phyloP scores from a whole-genome alignment of 2,329 filamentous ascomycete species.

The Rachicladosporium sp. region DNA sequence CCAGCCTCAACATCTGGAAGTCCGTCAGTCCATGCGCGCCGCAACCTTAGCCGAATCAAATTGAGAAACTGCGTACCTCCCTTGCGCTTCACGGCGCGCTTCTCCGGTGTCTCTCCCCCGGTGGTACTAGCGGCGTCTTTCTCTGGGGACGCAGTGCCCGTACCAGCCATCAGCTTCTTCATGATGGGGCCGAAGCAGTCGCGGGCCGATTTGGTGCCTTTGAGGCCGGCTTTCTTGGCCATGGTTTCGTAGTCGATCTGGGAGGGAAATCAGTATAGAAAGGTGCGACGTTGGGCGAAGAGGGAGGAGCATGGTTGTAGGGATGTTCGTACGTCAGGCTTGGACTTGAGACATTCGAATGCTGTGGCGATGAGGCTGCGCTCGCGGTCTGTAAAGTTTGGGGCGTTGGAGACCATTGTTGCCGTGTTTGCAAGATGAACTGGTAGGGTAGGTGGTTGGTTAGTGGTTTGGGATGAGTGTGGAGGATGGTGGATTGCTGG shows the following conservation, averaged over 20 bases:
- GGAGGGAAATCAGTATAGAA: neutral
- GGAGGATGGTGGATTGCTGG: too few species aligned
- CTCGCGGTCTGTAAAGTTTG: constrained; percentile 1
- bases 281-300: neutral
- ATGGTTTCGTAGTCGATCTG: constrained; percentile 4
- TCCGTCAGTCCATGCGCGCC: too few species aligned
- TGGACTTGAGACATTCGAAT: constrained; percentile 1
- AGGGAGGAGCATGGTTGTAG: neutral
- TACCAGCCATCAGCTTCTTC: constrained; percentile 2
- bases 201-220: constrained; percentile 4
- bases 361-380: constrained; percentile 1
- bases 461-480: too few species aligned
- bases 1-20: neutral
- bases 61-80: too few species aligned
- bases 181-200: constrained; percentile 1
- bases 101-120: too few species aligned
- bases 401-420: too few species aligned
- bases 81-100: too few species aligned
- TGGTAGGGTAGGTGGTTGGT: too few species aligned
- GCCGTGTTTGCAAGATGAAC: too few species aligned
- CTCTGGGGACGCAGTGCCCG: too few species aligned
- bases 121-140: too few species aligned
- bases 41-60: too few species aligned
- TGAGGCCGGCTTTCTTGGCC: constrained; percentile 1
- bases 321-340: neutral